These are phyloP conservation scores for Bocquillonia castaneifolia DNA, from an alignment of 441 rosid genomes.

Conservation along the genomic window DNA sequence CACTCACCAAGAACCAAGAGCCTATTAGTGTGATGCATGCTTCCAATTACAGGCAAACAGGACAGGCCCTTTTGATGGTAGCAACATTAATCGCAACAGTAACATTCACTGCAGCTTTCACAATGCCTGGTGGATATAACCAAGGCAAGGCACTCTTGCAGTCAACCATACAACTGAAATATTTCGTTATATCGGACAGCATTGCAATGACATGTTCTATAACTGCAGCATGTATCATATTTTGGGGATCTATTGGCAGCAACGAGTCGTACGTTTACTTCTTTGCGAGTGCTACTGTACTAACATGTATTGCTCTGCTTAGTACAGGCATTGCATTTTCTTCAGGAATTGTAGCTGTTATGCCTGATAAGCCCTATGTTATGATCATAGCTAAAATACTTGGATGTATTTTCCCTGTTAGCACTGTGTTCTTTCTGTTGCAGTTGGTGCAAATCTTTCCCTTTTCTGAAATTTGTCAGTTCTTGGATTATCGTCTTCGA, in stretches of 20 bases:
- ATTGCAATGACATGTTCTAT: not conserved
- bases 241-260: not conserved
- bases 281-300: not conserved
- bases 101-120: constrained; percentile 29
- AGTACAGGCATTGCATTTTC: not conserved
- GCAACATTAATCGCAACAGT: constrained; percentile 25
- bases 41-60: constrained; percentile 2
- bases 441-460: not conserved
- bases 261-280: not conserved
- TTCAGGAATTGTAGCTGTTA: not conserved
- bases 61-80: constrained; percentile 14
- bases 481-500: not conserved
- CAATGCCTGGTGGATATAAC: constrained; percentile 21
- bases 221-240: not conserved
- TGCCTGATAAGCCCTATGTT: not conserved
- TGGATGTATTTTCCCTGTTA: not conserved
- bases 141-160: not conserved
- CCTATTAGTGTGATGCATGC: not conserved
- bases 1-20: not conserved
- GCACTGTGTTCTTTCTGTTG: not conserved
- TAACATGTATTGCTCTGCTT: not conserved
- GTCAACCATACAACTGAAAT: not conserved
- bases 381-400: not conserved
- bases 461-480: not conserved
- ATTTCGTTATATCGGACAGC: not conserved